phyloP scores from a whole-genome alignment of 1,284 basidiomycete genomes.

The Tilletia setariae region DNA sequence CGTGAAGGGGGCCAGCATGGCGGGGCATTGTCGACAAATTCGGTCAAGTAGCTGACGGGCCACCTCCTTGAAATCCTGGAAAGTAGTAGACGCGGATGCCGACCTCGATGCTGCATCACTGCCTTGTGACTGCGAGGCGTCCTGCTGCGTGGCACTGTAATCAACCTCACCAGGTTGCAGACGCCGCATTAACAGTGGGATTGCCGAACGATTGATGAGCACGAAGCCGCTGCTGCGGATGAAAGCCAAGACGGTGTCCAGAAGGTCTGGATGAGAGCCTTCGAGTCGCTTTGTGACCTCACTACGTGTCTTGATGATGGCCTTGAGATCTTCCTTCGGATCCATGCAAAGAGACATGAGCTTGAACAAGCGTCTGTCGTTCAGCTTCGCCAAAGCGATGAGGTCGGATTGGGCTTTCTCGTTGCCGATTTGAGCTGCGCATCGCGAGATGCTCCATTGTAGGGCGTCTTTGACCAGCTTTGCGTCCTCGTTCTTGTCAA shows the following conservation, averaged over 20 bases:
- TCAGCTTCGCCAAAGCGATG: slow-evolving; percentile 75
- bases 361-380: slow-evolving; percentile 81
- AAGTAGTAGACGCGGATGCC: not conserved
- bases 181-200: slow-evolving; percentile 67
- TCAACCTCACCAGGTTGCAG: slow-evolving; percentile 18
- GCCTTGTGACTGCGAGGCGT: not conserved
- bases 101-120: not conserved
- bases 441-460: slow-evolving; percentile 29
- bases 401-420: slow-evolving; percentile 75
- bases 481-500: slow-evolving; percentile 68
- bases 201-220: slow-evolving; percentile 77
- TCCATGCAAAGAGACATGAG: slow-evolving; percentile 77
- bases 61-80: slow-evolving; percentile 6
- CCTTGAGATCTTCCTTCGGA: slow-evolving; percentile 75
- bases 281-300: slow-evolving; percentile 39
- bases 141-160: slow-evolving; percentile 18
- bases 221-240: slow-evolving; percentile 70
- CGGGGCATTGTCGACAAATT: slow-evolving; percentile 75
- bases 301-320: slow-evolving; percentile 65
- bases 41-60: slow-evolving; percentile 55
- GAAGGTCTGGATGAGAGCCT: slow-evolving; percentile 28
- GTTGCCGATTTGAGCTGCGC: slow-evolving; percentile 54
- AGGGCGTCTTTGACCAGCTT: slow-evolving; percentile 56
- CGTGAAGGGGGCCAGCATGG: slow-evolving; percentile 71
- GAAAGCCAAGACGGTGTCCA: slow-evolving; percentile 67